These are phyloP conservation scores for Fusarium odoratissimum DNA, from an alignment of 2,329 filamentous ascomycete genomes.

Conservation along the genomic window DNA sequence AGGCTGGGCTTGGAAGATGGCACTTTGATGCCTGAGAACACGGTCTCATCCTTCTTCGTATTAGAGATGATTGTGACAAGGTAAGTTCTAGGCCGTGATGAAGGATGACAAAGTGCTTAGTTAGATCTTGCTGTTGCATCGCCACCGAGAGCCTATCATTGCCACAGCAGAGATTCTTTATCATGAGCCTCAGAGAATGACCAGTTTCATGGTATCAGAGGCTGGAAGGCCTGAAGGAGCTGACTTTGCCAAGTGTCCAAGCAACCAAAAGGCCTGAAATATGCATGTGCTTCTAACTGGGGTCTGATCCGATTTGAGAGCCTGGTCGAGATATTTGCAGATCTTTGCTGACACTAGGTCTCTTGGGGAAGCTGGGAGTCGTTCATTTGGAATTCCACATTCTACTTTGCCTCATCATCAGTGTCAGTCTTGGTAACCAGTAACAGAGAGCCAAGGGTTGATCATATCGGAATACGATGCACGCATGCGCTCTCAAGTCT, in stretches of 20 bases:
- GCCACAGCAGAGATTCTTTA: not conserved
- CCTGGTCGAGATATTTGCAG: not conserved
- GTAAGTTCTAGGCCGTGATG: not conserved
- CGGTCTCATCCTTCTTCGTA: constrained; percentile 3
- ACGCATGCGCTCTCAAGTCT: not conserved
- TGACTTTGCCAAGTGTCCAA: not conserved
- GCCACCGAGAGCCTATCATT: not conserved
- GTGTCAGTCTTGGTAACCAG: not conserved
- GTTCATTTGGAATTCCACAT: not conserved
- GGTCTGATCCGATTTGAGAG: not conserved
- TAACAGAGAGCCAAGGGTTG: not conserved
- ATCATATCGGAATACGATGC: not conserved
- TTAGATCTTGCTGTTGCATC: not conserved
- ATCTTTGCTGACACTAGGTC: not conserved
- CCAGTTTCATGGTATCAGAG: not conserved
- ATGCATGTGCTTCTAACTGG: not conserved
- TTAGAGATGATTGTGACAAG: not conserved
- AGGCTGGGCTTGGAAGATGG: not conserved
- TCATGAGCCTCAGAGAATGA: not conserved
- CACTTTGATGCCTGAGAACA: not conserved
- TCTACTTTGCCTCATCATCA: not conserved
- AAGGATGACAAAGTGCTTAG: not conserved
- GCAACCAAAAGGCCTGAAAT: not conserved
- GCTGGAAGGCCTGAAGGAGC: not conserved
- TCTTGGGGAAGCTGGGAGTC: not conserved